Evolutionary conservation across 2,329 filamentous ascomycete species (phyloP), one percentile per base, ranked within the genome.

Genomic region (Talaromyces sp.): DNA sequence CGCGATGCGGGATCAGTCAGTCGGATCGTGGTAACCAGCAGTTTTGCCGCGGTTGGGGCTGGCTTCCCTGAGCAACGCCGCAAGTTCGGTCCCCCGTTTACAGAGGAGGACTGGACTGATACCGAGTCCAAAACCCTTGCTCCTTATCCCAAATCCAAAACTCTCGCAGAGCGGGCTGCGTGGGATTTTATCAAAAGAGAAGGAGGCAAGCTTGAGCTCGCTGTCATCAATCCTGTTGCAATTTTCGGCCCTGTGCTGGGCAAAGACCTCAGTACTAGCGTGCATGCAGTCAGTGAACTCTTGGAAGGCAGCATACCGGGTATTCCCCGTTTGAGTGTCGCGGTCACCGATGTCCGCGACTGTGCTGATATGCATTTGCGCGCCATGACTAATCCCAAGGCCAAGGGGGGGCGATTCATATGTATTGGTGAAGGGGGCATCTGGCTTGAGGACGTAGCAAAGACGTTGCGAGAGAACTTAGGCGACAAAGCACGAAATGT

Each of bases 101-200:
- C 70, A 2, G 74, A 76, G 62, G 64, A 71, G 42, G 65, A 71
- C 51, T 75, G 73, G 73, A 68, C 70, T 8, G 52, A 68, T 31
- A 44, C 67, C 16, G 64, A 67, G 34, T 61, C 59, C 6, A 61
- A 44, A 8, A 6, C 55, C 1, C 63, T 72, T 2, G 55, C 58
- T 1, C 63, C 73, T 0, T 75, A 76, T 56, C 63, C 56, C 5
- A 74, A 74, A 58, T 71, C 68, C 58, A 75, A 76, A 65, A 74
- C 69, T 0, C 53, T 76, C 23, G 73, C 73, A 1, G 73, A 75
- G 64, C 61, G 56, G 7, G 68, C 72, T 1, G 73, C 73, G 4
- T 75, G 73, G 73, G 70, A 74, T 8, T 76, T 66, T 54, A 67
- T 73, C n/a, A 59, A 67, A 18, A 65, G 66, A 10, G 69, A 71